These are phyloP conservation scores for Boletus mariae DNA, from an alignment of 1,284 basidiomycete species.

Conservation along the genomic window DNA sequence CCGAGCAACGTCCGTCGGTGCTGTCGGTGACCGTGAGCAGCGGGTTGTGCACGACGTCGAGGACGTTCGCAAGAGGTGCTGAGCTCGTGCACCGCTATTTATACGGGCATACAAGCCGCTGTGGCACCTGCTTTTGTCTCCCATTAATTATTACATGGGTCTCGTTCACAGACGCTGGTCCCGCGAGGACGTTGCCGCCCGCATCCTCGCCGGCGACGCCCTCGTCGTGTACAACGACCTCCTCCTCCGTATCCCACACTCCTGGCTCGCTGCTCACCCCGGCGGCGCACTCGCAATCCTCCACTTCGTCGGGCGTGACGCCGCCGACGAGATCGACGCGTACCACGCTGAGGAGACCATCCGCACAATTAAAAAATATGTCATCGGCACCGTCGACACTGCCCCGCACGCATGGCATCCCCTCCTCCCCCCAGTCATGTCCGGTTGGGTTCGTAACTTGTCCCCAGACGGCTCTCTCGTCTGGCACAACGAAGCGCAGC, in stretches of 20 bases:
- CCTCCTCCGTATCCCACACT: conserved; percentile 78
- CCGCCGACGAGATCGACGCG: conserved; percentile 90
- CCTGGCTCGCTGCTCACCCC: conserved; percentile 86
- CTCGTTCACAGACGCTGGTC: conserved; percentile 40
- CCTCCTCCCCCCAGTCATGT: conserved; percentile 85
- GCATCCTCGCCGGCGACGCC: conserved; percentile 74
- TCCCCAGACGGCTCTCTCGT: conserved; percentile 40
- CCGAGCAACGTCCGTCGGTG: conserved; percentile 1
- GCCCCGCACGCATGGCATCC: conserved; percentile 67
- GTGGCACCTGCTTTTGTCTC: conserved; percentile 3
- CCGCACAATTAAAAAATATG: conserved; percentile 65
- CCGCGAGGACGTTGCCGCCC: conserved; percentile 57
- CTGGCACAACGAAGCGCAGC: conserved; percentile 63
- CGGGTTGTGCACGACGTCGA: conserved; percentile 3
- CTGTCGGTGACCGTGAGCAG: conserved; percentile 11
- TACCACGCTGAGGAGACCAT: conserved; percentile 79
- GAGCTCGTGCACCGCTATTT: conserved; percentile 17
- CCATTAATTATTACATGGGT: conserved; percentile 16
- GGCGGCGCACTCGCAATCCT: conserved; percentile 88
- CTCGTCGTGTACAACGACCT: conserved; percentile 78
- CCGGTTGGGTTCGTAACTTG: conserved; percentile 68
- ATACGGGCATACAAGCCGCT: conserved; percentile 17
- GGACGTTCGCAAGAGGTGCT: conserved; percentile 1
- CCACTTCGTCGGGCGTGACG: conserved; percentile 95
- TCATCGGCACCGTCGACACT: conserved; percentile 70